Conservation (phyloP, 2,329 filamentous ascomycete genomes). For the Cordyceps militaris region DNA sequence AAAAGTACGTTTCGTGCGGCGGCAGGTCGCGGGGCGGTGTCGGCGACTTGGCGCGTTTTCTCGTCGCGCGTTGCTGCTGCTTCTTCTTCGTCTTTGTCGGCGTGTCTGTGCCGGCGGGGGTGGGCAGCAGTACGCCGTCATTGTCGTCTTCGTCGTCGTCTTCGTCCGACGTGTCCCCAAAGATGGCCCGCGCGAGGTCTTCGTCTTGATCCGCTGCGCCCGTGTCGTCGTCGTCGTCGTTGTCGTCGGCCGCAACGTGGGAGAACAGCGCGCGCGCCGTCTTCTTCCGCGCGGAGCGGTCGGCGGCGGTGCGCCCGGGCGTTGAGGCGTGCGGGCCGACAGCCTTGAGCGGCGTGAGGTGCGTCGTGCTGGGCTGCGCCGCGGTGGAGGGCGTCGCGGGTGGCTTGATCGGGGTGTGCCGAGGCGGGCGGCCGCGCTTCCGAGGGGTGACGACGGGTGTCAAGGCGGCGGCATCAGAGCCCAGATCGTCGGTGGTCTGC, state of each 20-base stretch:
- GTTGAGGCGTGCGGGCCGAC: slow-evolving; percentile 38
- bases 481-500: background rate
- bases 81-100: slow-evolving; percentile 32
- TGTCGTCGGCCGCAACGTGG: slow-evolving; percentile 56
- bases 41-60: slow-evolving; percentile 48
- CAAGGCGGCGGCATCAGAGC: slow-evolving; percentile 1
- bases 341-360: slow-evolving; percentile 34
- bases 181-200: slow-evolving; percentile 59
- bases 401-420: slow-evolving; percentile 19
- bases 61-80: slow-evolving; percentile 21
- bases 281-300: slow-evolving; percentile 81
- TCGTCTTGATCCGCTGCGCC: slow-evolving; percentile 53
- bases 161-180: slow-evolving; percentile 39
- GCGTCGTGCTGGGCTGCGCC: slow-evolving; percentile 24
- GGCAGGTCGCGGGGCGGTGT: slow-evolving; percentile 77
- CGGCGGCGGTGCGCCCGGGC: slow-evolving; percentile 62
- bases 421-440: slow-evolving; percentile 27
- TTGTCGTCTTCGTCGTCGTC: slow-evolving; percentile 16
- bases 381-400: slow-evolving; percentile 29
- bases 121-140: slow-evolving; percentile 1
- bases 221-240: slow-evolving; percentile 60
- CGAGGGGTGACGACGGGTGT: slow-evolving; percentile 28
- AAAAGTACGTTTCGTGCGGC: slow-evolving; percentile 87
- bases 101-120: slow-evolving; percentile 25
- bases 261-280: slow-evolving; percentile 72